Percentiles rank a stretch among this genome's conserved stretches.
Evolutionary conservation across 1,284 basidiomycete genomes (phyloP).

Genomic region (Tylopilus sp.): DNA sequence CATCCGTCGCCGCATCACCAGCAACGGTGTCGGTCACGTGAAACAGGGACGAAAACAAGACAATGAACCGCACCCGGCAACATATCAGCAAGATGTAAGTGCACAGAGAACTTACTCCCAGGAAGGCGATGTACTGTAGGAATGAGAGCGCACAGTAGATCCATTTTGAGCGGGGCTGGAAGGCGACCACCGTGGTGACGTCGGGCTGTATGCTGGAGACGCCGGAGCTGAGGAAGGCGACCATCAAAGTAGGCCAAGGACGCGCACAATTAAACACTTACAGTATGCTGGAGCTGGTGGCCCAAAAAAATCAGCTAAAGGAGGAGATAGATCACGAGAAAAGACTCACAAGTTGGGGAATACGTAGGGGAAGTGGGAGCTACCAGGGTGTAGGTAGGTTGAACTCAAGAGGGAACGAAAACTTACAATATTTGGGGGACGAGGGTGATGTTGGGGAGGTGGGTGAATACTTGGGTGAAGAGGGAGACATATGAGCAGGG

Average conservation of each 20-base stretch:
- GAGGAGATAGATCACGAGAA: neutral
- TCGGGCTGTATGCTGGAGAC: slow-evolving; percentile 79
- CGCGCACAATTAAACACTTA: slow-evolving; percentile 38
- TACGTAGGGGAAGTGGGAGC: slow-evolving; percentile 82
- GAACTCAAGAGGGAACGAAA: neutral
- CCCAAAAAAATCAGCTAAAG: slow-evolving; percentile 22
- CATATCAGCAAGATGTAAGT: slow-evolving; percentile 10
- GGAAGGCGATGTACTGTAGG: slow-evolving; percentile 54
- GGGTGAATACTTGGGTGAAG: slow-evolving; percentile 83
- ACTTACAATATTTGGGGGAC: slow-evolving; percentile 84
- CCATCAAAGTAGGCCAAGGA: slow-evolving; percentile 10
- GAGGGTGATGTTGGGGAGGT: slow-evolving; percentile 81
- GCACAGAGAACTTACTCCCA: slow-evolving; percentile 44
- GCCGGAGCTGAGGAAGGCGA: slow-evolving; percentile 56
- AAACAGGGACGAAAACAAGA: slow-evolving; percentile 5
- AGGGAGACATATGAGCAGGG: slow-evolving; percentile 74
- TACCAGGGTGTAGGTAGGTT: slow-evolving; percentile 31
- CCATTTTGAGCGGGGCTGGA: slow-evolving; percentile 69
- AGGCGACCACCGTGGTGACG: slow-evolving; percentile 78
- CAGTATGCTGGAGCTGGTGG: slow-evolving; percentile 65
- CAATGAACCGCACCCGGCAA: slow-evolving; percentile 10
- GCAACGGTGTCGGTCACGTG: slow-evolving; percentile 4
- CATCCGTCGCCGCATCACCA: slow-evolving; percentile 6
- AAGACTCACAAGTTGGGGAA: slow-evolving; percentile 72
- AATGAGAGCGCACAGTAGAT: slow-evolving; percentile 36